Conservation (phyloP, 164 flowering plant species). For the Brasenia schreberi region DNA sequence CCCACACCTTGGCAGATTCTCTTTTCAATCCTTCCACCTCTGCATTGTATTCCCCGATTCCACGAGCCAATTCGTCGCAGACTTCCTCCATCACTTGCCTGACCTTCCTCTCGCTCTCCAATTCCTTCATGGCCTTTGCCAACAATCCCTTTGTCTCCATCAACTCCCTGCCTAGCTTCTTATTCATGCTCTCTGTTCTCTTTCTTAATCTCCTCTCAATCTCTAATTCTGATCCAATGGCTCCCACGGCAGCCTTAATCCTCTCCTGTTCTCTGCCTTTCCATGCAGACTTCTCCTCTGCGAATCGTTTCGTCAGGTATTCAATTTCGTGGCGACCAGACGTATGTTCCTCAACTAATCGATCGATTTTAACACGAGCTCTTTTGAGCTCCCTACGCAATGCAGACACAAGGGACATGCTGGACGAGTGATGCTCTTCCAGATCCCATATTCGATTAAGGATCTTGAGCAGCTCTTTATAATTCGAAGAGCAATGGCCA, state of each 20-base stretch:
- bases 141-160: slow-evolving; percentile 52
- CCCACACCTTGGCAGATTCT: slow-evolving; percentile 41
- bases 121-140: slow-evolving; percentile 44
- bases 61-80: slow-evolving; percentile 62
- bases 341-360: slow-evolving; percentile 55
- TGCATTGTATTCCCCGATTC: slow-evolving; percentile 57
- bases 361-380: slow-evolving; percentile 64
- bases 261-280: slow-evolving; percentile 52
- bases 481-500: slow-evolving; percentile 64
- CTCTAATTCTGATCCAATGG: slow-evolving; percentile 65
- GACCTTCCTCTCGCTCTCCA: slow-evolving; percentile 66
- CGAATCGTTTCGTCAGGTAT: slow-evolving; percentile 55
- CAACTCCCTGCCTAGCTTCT: slow-evolving; percentile 73
- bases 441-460: slow-evolving; percentile 72
- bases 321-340: slow-evolving; percentile 45
- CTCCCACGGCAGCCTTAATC: slow-evolving; percentile 54
- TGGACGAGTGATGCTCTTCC: slow-evolving; percentile 60
- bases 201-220: slow-evolving; percentile 73
- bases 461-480: slow-evolving; percentile 79
- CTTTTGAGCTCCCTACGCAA: slow-evolving; percentile 84
- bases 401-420: slow-evolving; percentile 73
- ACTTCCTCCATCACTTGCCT: slow-evolving; percentile 55
- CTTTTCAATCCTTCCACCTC: slow-evolving; percentile 52
- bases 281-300: slow-evolving; percentile 79
- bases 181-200: slow-evolving; percentile 69